These are phyloP conservation scores for Wickerhamomyces chaumierensis DNA, from an alignment of 805 yeast species.

Conservation along the genomic window DNA sequence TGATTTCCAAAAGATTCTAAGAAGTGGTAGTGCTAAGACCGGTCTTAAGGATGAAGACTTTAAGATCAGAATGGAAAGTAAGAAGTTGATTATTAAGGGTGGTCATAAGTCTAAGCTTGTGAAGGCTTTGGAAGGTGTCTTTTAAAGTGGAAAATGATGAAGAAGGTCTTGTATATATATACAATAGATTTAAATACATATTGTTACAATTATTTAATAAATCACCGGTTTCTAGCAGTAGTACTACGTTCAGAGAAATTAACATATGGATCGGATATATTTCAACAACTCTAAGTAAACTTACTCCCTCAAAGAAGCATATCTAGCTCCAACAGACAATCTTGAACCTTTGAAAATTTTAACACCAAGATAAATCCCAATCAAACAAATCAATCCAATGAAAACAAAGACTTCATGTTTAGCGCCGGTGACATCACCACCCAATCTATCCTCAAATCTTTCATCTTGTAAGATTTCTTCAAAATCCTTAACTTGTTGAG, in stretches of 20 bases:
- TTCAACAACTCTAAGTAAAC: no score
- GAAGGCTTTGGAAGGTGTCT: conserved; percentile 9
- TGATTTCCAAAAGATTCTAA: conserved; percentile 46
- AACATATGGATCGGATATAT: no score
- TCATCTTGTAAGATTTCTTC: conserved; percentile 9
- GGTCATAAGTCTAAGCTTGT: conserved; percentile 11
- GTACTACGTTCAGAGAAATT: no score
- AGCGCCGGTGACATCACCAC: conserved; percentile 4
- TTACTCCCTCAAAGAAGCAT: conserved; percentile 18
- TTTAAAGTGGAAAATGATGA: conserved; percentile 3
- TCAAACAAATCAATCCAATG: conserved; percentile 9
- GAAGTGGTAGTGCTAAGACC: no score
- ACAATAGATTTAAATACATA: no score
- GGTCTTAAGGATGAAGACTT: conserved; percentile 36
- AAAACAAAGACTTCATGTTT: conserved; percentile 8
- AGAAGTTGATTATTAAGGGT: conserved; percentile 27
- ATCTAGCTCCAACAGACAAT: conserved; percentile 10
- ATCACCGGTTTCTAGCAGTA: no score
- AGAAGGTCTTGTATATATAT: no score
- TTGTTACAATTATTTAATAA: no score
- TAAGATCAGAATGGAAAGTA: conserved; percentile 37
- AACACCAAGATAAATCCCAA: conserved; percentile 11
- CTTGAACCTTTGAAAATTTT: conserved; percentile 2
- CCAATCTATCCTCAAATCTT: no score
- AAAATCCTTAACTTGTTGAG: conserved; percentile 12